phyloP scores from a whole-genome alignment of 768 basidiomycete species.

The Suillus paluster region DNA sequence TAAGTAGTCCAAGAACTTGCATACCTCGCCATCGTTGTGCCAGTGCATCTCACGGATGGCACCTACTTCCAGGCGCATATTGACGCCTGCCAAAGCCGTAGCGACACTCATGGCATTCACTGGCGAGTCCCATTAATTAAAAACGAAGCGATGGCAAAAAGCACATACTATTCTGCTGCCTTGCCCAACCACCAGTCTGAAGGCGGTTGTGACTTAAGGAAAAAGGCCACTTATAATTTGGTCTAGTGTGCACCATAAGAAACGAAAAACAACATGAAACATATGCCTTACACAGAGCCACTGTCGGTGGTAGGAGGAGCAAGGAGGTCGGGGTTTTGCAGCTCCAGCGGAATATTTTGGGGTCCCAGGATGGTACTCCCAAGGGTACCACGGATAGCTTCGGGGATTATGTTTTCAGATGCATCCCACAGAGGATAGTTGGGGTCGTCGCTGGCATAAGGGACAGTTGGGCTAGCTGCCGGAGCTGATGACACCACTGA shows the following conservation, averaged over 20 bases:
- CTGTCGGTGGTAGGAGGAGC: conserved; percentile 68
- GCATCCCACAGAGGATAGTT: conserved; percentile 49
- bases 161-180: conserved; percentile 58
- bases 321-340: conserved; percentile 59
- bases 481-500: conserved; percentile 33
- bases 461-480: conserved; percentile 46
- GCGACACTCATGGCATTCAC: conserved; percentile 47
- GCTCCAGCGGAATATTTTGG: conserved; percentile 56
- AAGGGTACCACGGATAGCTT: conserved; percentile 49
- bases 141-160: neutral
- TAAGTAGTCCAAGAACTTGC: neutral
- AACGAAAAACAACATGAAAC: neutral
- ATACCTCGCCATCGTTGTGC: conserved; percentile 42
- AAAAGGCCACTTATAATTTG: conserved; percentile 69
- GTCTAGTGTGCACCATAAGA: conserved; percentile 20
- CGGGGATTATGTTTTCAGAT: conserved; percentile 30
- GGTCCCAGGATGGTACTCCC: conserved; percentile 59
- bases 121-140: conserved; percentile 30
- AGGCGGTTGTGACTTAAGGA: conserved; percentile 63
- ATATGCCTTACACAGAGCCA: conserved; percentile 47
- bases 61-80: conserved; percentile 47
- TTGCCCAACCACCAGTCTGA: conserved; percentile 68
- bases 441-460: conserved; percentile 48
- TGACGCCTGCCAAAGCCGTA: conserved; percentile 41
- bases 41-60: conserved; percentile 52